Conservation (phyloP, 2,329 filamentous ascomycete species). For the Emergomyces pasteurianus region DNA sequence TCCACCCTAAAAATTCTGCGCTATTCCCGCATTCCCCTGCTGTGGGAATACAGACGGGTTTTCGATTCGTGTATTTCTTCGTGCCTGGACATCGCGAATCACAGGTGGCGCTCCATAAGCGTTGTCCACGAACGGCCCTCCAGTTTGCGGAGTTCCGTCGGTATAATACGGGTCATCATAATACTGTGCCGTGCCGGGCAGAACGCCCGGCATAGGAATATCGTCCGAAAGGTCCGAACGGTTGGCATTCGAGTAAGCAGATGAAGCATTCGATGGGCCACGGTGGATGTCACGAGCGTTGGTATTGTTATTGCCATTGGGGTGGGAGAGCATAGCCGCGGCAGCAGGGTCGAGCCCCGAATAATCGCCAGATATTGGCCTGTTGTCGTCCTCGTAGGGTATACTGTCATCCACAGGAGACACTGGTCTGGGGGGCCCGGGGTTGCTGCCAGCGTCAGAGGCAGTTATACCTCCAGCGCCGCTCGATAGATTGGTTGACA, state of each 20-base stretch:
- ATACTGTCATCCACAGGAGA: slow-evolving; percentile 54
- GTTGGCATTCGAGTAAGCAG: slow-evolving; percentile 75
- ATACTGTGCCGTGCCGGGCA: slow-evolving; percentile 36
- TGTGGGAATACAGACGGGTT: slow-evolving; percentile 80
- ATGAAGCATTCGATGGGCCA: slow-evolving; percentile 90
- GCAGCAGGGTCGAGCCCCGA: slow-evolving; percentile 21
- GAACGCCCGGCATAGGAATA: slow-evolving; percentile 35
- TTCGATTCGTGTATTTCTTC: slow-evolving; percentile 90
- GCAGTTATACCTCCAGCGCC: slow-evolving; percentile 46
- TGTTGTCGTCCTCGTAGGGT: slow-evolving; percentile 50
- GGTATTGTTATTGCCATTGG: slow-evolving; percentile 39
- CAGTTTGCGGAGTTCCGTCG: slow-evolving; percentile 30
- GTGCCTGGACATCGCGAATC: slow-evolving; percentile 83
- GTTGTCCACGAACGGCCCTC: slow-evolving; percentile 42
- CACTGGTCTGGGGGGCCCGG: slow-evolving; percentile 39
- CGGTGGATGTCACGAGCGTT: slow-evolving; percentile 56
- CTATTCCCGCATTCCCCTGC: slow-evolving; percentile 81
- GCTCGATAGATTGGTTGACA: slow-evolving; percentile 79
- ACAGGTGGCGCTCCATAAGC: slow-evolving; percentile 56
- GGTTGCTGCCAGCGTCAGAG: slow-evolving; percentile 56
- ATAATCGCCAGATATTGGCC: slow-evolving; percentile 53
- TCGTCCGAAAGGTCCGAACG: slow-evolving; percentile 55
- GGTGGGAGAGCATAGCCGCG: not conserved
- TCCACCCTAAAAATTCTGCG: slow-evolving; percentile 75
- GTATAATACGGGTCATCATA: slow-evolving; percentile 47